These are phyloP conservation scores for Prunus armeniaca DNA, from an alignment of 306 rosid genomes.

Conservation along the genomic window DNA sequence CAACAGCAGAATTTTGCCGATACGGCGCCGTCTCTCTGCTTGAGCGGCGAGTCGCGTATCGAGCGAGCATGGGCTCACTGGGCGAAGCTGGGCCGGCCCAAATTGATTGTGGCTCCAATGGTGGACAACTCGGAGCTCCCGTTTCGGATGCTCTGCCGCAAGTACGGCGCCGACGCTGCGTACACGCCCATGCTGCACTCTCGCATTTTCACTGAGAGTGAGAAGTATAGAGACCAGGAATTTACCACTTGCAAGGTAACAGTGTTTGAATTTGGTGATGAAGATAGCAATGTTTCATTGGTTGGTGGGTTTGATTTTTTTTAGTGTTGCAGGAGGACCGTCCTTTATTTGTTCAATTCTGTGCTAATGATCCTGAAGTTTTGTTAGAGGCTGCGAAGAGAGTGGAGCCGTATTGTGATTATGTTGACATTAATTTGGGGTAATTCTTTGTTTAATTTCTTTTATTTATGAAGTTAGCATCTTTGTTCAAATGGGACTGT, in stretches of 20 bases:
- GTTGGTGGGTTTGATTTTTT: not conserved
- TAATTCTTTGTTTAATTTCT: slow-evolving; percentile 20
- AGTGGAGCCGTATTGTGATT: slow-evolving; percentile 82
- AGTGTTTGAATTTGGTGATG: not conserved
- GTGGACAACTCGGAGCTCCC: slow-evolving; percentile 96
- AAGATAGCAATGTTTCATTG: not conserved
- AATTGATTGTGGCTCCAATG: slow-evolving; percentile 85
- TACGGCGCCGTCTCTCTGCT: slow-evolving; percentile 18
- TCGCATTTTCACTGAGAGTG: slow-evolving; percentile 59
- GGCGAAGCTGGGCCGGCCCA: slow-evolving; percentile 82
- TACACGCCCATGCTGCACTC: slow-evolving; percentile 66
- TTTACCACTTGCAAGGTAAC: slow-evolving; percentile 81
- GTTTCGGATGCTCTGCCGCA: slow-evolving; percentile 84
- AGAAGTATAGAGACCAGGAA: slow-evolving; percentile 75
- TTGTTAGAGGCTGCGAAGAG: slow-evolving; percentile 77
- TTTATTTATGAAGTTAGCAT: not conserved
- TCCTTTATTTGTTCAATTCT: slow-evolving; percentile 90
- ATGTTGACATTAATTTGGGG: slow-evolving; percentile 96
- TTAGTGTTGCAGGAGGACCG: slow-evolving; percentile 58
- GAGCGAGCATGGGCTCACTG: slow-evolving; percentile 91
- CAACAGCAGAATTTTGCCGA: not conserved
- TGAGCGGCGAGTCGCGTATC: slow-evolving; percentile 46
- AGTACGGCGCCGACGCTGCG: slow-evolving; percentile 73
- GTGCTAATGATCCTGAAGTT: slow-evolving; percentile 82
- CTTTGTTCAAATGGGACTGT: too few species aligned